Percentiles rank a stretch among this genome's conserved stretches.
phyloP scores from a whole-genome alignment of 2,329 filamentous ascomycete genomes.

The Aureobasidium melanogenum region DNA sequence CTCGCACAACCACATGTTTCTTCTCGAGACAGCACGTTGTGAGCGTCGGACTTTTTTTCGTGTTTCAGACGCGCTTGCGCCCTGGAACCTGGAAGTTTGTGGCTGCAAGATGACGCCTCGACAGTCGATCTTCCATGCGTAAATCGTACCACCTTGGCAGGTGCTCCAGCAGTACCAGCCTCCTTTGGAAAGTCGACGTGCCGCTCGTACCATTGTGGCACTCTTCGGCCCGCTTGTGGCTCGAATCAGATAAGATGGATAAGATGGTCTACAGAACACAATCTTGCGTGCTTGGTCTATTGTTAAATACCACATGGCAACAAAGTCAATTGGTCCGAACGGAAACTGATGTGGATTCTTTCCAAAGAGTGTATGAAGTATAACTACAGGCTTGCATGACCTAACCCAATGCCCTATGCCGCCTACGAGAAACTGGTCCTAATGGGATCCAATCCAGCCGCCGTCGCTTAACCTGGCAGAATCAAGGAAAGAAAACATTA shows the following conservation, averaged over 20 bases:
- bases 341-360: not conserved
- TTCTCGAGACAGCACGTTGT: not conserved
- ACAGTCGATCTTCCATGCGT: not conserved
- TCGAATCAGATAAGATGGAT: slow-evolving; percentile 11
- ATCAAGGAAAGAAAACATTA: slow-evolving; percentile 9
- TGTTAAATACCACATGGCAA: not conserved
- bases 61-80: not conserved
- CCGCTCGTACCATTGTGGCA: slow-evolving; percentile 7
- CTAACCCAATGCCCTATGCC: not conserved
- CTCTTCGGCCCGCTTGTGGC: not conserved
- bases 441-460: not conserved
- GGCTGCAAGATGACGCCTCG: not conserved
- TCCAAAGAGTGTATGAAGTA: not conserved
- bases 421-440: not conserved
- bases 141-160: slow-evolving; percentile 4
- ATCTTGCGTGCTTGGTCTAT: not conserved
- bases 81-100: not conserved
- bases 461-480: not conserved
- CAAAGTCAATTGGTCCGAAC: not conserved
- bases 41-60: not conserved
- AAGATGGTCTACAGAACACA: not conserved
- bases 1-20: not conserved
- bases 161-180: not conserved
- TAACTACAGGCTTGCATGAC: not conserved
- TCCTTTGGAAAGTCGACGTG: not conserved